Base-by-base conservation (phyloP, 176 grass and related monocot genomes). In the Oryza longistaminata region DNA sequence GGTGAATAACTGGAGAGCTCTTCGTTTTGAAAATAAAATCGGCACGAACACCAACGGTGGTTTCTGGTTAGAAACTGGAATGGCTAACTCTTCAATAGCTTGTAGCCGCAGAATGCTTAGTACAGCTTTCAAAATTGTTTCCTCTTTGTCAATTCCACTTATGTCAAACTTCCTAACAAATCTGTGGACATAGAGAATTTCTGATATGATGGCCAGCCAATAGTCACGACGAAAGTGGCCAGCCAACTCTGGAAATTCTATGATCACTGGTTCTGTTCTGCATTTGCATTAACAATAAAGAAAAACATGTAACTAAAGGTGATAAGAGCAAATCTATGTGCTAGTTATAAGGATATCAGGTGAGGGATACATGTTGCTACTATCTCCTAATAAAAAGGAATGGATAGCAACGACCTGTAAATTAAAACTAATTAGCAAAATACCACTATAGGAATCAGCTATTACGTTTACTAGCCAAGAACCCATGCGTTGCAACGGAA, bases 171-270 rank as follows among this genome's bases (percentile, higher is more conserved):
- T 98, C 72, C 76, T 87, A 77, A 98, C 58, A 87, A 98, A 98
- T 58, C 81, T 83, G 75, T 98, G 93, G 39, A 80, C 89, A 90
- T 88, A 90, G 82, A 95, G 91, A 81, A 95, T 67, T 88, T 98
- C 93, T 42, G 68, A 90, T 76, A 95, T 87, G 44, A 98, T 87
- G n/a, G 93, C 85, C 60, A 98, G 79, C 96, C 96, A 98, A 84
- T 95, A 95, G 85, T 98, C 96, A 74, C 96, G 93, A 17, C 93
- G 93, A 11, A 89, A 98, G 87, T 98, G 93, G 21, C 96, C 96
- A 74, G 93, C 80, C 75, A 98, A 80, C 85, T 98, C 96, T 55
- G 96, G 89, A 72, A 98, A 98, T 83, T 95, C 96, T 92, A 98
- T 92, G 85, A 93, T 87, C 60, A 90, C 91, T 48, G 96, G 91